These are phyloP conservation scores for Paramarasmius palmivorus DNA, from an alignment of 1,284 basidiomycete genomes.

Conservation along the genomic window DNA sequence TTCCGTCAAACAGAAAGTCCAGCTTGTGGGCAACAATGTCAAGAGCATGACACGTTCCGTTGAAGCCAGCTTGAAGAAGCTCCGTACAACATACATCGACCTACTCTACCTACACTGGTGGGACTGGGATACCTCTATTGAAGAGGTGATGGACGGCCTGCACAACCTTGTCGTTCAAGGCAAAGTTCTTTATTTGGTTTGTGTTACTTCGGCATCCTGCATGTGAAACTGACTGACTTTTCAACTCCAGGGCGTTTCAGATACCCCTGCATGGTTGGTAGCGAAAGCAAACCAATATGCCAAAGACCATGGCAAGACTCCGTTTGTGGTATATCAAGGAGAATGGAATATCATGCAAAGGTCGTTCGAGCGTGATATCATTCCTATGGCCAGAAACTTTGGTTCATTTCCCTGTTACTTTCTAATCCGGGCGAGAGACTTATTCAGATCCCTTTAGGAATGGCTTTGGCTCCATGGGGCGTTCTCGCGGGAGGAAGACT, in stretches of 20 bases:
- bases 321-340: no score
- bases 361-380: no score
- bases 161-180: slow-evolving; percentile 44
- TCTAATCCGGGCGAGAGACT: no score
- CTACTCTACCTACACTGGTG: slow-evolving; percentile 57
- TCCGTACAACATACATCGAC: slow-evolving; percentile 57
- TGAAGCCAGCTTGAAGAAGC: slow-evolving; percentile 51
- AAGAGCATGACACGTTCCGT: slow-evolving; percentile 48
- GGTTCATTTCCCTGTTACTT: background rate
- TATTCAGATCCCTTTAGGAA: no score
- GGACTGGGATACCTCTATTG: slow-evolving; percentile 52
- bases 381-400: no score
- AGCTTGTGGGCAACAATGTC: slow-evolving; percentile 48
- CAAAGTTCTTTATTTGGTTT: slow-evolving; percentile 52
- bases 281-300: no score
- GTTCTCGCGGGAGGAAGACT: no score
- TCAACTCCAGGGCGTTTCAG: no score
- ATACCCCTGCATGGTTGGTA: no score
- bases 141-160: slow-evolving; percentile 55
- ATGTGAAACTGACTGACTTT: background rate
- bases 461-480: no score
- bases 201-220: slow-evolving; percentile 8
- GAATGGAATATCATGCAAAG: no score
- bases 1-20: slow-evolving; percentile 32
- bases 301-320: no score